phyloP scores from a whole-genome alignment of 2,329 filamentous ascomycete species.

The Xylariaceae sp. region DNA sequence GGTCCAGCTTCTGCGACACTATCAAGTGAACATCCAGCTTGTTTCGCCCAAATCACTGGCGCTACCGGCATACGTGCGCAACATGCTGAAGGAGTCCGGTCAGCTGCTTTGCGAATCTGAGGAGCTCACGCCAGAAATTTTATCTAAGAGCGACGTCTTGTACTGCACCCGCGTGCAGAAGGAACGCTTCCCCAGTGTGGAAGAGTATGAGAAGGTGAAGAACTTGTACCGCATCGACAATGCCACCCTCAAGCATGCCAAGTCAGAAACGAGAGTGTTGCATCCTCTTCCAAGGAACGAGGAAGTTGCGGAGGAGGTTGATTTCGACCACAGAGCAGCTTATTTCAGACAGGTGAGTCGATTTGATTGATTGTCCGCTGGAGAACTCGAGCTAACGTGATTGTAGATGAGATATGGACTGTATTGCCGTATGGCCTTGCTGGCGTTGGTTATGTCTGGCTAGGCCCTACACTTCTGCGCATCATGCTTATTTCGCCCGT shows the following conservation, averaged over 20 bases:
- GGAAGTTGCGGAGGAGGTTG: slow-evolving; percentile 92
- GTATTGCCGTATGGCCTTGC: slow-evolving; percentile 95
- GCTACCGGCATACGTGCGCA: slow-evolving; percentile 70
- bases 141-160: slow-evolving; percentile 82
- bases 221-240: slow-evolving; percentile 88
- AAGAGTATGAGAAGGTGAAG: slow-evolving; percentile 83
- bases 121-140: slow-evolving; percentile 78
- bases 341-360: slow-evolving; percentile 96
- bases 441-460: slow-evolving; percentile 80
- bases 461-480: slow-evolving; percentile 13
- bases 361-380: not conserved
- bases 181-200: slow-evolving; percentile 81
- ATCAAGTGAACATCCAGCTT: slow-evolving; percentile 90
- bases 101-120: slow-evolving; percentile 74
- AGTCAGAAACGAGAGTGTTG: slow-evolving; percentile 90
- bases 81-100: slow-evolving; percentile 66
- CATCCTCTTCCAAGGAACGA: slow-evolving; percentile 91
- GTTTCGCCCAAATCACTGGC: slow-evolving; percentile 76
- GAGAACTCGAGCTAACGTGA: slow-evolving; percentile 35
- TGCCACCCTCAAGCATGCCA: slow-evolving; percentile 81
- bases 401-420: slow-evolving; percentile 91
- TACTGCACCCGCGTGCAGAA: slow-evolving; percentile 98
- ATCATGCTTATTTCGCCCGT: not conserved
- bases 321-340: slow-evolving; percentile 92
- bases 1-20: slow-evolving; percentile 89